These are phyloP conservation scores for Plasmodium reichenowi DNA, from an alignment of 169 alveolate species.

Conservation along the genomic window DNA sequence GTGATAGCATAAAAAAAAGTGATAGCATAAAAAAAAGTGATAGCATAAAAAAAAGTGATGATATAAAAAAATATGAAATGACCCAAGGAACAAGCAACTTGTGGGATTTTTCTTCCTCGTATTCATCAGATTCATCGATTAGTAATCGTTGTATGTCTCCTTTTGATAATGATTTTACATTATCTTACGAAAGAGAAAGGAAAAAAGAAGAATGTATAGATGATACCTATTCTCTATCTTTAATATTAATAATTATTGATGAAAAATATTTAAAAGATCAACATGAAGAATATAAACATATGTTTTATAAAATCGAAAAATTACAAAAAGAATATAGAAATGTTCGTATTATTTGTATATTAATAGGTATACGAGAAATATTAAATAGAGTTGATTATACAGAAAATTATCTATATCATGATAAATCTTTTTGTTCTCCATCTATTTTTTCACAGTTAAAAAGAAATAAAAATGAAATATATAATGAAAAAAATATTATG, in stretches of 20 bases:
- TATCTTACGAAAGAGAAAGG: too few species aligned
- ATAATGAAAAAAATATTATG: neutral
- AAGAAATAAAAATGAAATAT: neutral
- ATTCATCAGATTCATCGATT: too few species aligned
- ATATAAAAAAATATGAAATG: too few species aligned
- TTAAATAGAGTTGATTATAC: constrained; percentile 23
- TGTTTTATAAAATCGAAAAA: constrained; percentile 30
- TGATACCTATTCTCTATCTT: constrained; percentile 22
- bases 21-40: neutral
- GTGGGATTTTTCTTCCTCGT: too few species aligned
- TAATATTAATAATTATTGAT: constrained; percentile 47
- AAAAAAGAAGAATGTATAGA: neutral
- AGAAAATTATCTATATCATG: neutral
- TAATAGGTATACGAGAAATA: constrained; percentile 67
- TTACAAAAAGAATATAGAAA: constrained; percentile 38
- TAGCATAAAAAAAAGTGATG: neutral
- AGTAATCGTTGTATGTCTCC: too few species aligned
- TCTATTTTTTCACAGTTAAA: neutral
- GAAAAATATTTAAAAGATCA: constrained; percentile 40
- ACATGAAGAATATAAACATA: neutral
- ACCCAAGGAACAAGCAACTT: too few species aligned
- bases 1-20: neutral
- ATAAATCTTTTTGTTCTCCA: too few species aligned
- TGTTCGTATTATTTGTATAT: constrained; percentile 51
- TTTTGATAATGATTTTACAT: too few species aligned